Percentiles rank a stretch among this genome's conserved stretches.
phyloP scores from a whole-genome alignment of 2,329 filamentous ascomycete genomes.

The Diaporthe citriasiana region DNA sequence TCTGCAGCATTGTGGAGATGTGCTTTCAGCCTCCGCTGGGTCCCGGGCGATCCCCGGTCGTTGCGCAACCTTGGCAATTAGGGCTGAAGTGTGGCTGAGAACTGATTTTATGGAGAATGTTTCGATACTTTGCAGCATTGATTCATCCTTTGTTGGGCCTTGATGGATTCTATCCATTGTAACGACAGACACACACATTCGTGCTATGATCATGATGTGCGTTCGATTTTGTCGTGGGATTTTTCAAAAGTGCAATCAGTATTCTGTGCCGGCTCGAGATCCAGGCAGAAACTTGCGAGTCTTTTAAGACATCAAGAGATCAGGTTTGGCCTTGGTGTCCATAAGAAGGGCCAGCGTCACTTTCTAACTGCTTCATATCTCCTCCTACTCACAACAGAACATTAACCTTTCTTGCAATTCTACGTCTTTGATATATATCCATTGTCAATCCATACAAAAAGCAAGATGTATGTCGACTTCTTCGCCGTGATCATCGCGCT shows the following conservation, averaged over 20 bases:
- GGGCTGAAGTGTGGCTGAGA: conserved; percentile 8
- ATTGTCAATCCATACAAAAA: not conserved
- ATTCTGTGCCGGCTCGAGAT: not conserved
- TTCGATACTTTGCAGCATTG: not conserved
- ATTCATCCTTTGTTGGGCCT: conserved; percentile 10
- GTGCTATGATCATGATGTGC: not conserved
- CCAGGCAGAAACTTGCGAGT: not conserved
- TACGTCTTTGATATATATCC: not conserved
- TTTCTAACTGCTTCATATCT: not conserved
- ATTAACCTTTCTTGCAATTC: not conserved
- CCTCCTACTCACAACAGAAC: not conserved
- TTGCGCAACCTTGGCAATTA: not conserved
- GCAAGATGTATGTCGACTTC: not conserved
- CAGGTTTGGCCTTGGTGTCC: too few species aligned
- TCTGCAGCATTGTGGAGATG: conserved; percentile 17
- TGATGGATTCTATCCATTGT: not conserved
- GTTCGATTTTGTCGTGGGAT: not conserved
- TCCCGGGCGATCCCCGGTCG: not conserved
- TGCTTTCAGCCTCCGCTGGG: not conserved
- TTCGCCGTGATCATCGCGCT: not conserved
- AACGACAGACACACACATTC: not conserved
- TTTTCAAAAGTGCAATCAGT: not conserved
- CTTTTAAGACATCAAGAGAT: not conserved
- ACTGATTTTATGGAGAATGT: not conserved
- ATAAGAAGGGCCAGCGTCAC: not conserved